Evolutionary conservation across 2,329 filamentous ascomycete genomes (phyloP), one percentile per base, ranked within the genome.

Genomic region (Colletotrichum destructivum): DNA sequence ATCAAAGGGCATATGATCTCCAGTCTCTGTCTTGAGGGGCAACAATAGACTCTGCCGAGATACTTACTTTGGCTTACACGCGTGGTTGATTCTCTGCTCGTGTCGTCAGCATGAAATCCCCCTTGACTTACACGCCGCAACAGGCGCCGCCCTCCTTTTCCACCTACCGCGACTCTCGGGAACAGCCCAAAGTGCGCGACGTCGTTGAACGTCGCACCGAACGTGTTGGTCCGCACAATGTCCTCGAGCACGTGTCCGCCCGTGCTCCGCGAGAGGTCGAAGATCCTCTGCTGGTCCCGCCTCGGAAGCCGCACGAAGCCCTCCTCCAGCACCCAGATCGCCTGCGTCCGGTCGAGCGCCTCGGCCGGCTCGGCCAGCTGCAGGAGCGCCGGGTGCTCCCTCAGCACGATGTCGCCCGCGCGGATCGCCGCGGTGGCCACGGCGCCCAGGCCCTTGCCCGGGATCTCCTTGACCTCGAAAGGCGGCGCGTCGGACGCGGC

Each of bases 61-160:
- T 18, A 73, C 78, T 60, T 66, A 82, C 81, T 82, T 83, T 46
- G 81, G 80, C 63, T 75, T 77, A 57, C 81, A 83, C 1, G 76
- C 81, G 47, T 83, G 81, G 66, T 83, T 83, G 47, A 83, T 61
- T 40, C 80, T 78, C 81, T 82, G 26, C 11, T 49, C 9, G 44
- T 44, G 8, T 35, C 42, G 26, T 26, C 2, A 54, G 16, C 8
- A 2, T 18, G 9, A 16, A 26, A 16, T 3, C 23, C 16, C 7
- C 26, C 12, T 4, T 47, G 8, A 12, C 47, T 23, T 15, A 23
- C 3, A 52, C 31, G 31, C 16, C 2, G n/a, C 21, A 21, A n/a
- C 9, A 7, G 18, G 16, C 11, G 16, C 75, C 31, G 6, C 31
- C 31, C 31, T 35, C 31, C 31, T 35, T 35, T 35, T 2, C 31